These are phyloP conservation scores for Phytopythium litorale DNA, from an alignment of 352 stramenopile genomes.

Conservation along the genomic window DNA sequence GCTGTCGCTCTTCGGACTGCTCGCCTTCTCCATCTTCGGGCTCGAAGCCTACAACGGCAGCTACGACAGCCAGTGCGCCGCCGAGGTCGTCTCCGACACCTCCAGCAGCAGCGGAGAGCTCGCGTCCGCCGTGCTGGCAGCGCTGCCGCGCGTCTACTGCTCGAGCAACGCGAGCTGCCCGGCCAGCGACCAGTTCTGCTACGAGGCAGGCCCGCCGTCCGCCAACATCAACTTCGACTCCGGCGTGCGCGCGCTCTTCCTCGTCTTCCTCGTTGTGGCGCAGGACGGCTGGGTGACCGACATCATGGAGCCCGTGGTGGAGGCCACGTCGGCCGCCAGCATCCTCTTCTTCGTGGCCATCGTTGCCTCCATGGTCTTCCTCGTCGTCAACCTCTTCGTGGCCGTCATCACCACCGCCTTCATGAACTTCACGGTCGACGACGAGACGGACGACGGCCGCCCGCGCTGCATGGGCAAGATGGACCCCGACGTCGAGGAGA, in stretches of 20 bases:
- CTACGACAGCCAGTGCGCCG: constrained; percentile 50
- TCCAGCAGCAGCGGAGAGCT: not conserved
- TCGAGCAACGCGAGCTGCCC: constrained; percentile 36
- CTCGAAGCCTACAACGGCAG: constrained; percentile 59
- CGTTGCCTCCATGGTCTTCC: constrained; percentile 72
- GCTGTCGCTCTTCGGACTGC: constrained; percentile 66
- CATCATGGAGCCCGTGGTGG: constrained; percentile 76
- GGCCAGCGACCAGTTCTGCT: constrained; percentile 32
- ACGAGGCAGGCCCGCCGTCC: constrained; percentile 26
- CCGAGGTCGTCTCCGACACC: constrained; percentile 6
- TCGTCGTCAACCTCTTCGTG: constrained; percentile 82
- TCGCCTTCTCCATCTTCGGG: constrained; percentile 76
- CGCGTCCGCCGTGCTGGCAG: constrained; percentile 11
- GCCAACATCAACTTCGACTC: constrained; percentile 69
- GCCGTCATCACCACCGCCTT: constrained; percentile 82
- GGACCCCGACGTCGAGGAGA: constrained; percentile 53
- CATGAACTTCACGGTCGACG: constrained; percentile 76
- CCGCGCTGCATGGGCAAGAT: constrained; percentile 52
- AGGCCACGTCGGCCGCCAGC: constrained; percentile 50
- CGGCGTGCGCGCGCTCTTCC: constrained; percentile 60
- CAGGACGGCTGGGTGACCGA: constrained; percentile 75
- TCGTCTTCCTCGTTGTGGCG: constrained; percentile 77
- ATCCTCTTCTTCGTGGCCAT: constrained; percentile 70
- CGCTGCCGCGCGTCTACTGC: constrained; percentile 52
- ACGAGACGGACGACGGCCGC: constrained; percentile 25